Conservation (phyloP, 2,329 filamentous ascomycete genomes). For the Eutypella sp. region DNA sequence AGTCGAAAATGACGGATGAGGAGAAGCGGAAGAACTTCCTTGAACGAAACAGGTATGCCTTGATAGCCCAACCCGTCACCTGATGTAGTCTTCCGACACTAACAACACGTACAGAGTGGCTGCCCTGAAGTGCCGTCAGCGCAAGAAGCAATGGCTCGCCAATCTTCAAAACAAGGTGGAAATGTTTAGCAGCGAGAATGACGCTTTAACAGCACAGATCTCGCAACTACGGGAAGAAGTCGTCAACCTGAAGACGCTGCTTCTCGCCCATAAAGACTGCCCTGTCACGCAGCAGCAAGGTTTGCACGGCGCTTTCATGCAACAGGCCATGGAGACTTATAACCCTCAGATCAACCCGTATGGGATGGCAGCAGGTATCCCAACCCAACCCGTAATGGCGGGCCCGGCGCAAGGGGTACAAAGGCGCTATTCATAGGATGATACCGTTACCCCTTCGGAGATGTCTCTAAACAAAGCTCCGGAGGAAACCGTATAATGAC, state of each 20-base stretch:
- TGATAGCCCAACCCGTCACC: neutral
- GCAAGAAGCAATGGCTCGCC: conserved; percentile 98
- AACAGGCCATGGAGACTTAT: conserved; percentile 50
- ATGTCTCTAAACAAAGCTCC: conserved; percentile 2
- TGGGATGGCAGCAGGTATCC: conserved; percentile 49
- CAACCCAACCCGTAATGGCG: conserved; percentile 50
- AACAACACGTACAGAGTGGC: conserved; percentile 64
- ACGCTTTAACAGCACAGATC: conserved; percentile 77
- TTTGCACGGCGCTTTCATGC: conserved; percentile 54
- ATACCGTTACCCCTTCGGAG: conserved; percentile 11
- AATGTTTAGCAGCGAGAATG: conserved; percentile 86
- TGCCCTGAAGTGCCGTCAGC: conserved; percentile 91
- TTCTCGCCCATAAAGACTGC: conserved; percentile 94
- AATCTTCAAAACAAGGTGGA: conserved; percentile 95
- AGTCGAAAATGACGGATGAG: conserved; percentile 90
- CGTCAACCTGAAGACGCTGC: conserved; percentile 85
- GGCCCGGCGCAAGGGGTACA: conserved; percentile 43
- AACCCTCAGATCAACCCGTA: conserved; percentile 56
- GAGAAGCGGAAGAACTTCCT: conserved; percentile 98
- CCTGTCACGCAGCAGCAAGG: conserved; percentile 86
- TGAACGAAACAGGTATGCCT: conserved; percentile 81
- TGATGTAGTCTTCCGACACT: conserved; percentile 7
- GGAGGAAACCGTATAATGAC: neutral
- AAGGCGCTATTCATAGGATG: conserved; percentile 52
- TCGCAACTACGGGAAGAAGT: conserved; percentile 85